Evolutionary conservation across 2,329 filamentous ascomycete species (phyloP).

Genomic region (Hypomyces perniciosus): DNA sequence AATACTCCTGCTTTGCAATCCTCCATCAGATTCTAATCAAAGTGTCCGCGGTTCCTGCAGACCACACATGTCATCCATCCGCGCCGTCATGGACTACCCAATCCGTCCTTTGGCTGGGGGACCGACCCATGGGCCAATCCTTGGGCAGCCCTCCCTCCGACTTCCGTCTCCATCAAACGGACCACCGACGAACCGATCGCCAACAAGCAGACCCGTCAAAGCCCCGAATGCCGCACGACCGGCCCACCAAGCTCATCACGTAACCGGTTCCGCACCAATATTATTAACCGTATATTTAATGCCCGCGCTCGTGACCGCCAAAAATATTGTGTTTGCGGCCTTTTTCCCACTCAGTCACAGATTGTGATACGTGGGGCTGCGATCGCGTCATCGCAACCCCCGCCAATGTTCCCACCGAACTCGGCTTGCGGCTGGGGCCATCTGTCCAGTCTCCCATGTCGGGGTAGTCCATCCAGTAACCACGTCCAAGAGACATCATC

Average conservation of each 20-base stretch:
- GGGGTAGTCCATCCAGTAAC: slow-evolving; percentile 74
- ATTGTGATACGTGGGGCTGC: slow-evolving; percentile 14
- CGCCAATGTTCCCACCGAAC: slow-evolving; percentile 25
- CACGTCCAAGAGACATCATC: slow-evolving; percentile 67
- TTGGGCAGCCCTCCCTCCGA: slow-evolving; percentile 5
- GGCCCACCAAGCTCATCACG: not conserved
- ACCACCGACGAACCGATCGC: slow-evolving; percentile 10
- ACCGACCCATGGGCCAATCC: no score
- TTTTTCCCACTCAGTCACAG: slow-evolving; percentile 2
- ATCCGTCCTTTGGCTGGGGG: no score
- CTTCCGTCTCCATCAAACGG: slow-evolving; percentile 8
- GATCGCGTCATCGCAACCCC: slow-evolving; percentile 17
- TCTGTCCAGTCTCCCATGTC: slow-evolving; percentile 64
- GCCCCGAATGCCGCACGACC: slow-evolving; percentile 10
- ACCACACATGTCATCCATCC: no score
- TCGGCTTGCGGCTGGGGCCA: slow-evolving; percentile 53
- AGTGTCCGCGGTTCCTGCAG: no score
- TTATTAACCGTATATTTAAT: not conserved
- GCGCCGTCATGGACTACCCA: no score
- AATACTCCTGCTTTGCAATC: no score
- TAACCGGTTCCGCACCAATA: not conserved
- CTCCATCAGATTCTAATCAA: no score
- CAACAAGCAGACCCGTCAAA: not conserved
- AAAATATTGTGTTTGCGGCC: slow-evolving; percentile 9
- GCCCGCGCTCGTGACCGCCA: slow-evolving; percentile 9